phyloP scores from a whole-genome alignment of 2,329 filamentous ascomycete genomes.

The Trichoderma atrobrunneum region DNA sequence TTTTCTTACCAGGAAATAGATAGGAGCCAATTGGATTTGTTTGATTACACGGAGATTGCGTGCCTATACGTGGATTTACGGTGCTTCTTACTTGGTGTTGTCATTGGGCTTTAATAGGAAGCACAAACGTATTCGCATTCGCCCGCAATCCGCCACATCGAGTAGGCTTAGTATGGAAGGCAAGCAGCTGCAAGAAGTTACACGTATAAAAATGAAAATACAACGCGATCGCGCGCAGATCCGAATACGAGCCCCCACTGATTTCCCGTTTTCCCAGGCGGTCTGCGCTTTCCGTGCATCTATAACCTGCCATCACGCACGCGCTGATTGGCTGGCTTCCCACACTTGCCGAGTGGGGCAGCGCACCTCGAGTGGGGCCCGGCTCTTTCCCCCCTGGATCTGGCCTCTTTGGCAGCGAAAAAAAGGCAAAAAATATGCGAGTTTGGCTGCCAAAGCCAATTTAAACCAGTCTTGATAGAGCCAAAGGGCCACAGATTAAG shows the following conservation, averaged over 20 bases:
- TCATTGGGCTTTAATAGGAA: neutral
- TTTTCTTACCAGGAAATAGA: neutral
- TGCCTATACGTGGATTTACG: neutral
- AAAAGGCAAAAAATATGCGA: conserved; percentile 7
- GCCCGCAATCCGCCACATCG: neutral
- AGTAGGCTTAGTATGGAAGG: neutral
- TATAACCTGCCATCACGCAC: neutral
- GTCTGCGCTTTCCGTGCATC: neutral
- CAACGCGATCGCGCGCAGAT: neutral
- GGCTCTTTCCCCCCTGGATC: conserved; percentile 3
- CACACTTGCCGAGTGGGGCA: neutral
- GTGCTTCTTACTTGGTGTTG: neutral
- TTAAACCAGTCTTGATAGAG: neutral
- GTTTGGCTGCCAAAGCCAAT: neutral
- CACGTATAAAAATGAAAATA: neutral
- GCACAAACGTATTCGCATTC: conserved; percentile 18
- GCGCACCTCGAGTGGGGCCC: neutral
- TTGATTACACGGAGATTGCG: neutral
- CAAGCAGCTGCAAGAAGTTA: neutral
- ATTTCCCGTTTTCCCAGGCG: conserved; percentile 6
- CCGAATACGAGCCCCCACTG: conserved; percentile 8
- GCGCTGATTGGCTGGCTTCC: neutral
- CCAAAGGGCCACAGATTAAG: conserved; percentile 2
- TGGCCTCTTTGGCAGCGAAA: neutral
- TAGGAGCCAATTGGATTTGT: neutral